Conservation (phyloP, 2,329 filamentous ascomycete genomes). For the Talaromyces marneffei region DNA sequence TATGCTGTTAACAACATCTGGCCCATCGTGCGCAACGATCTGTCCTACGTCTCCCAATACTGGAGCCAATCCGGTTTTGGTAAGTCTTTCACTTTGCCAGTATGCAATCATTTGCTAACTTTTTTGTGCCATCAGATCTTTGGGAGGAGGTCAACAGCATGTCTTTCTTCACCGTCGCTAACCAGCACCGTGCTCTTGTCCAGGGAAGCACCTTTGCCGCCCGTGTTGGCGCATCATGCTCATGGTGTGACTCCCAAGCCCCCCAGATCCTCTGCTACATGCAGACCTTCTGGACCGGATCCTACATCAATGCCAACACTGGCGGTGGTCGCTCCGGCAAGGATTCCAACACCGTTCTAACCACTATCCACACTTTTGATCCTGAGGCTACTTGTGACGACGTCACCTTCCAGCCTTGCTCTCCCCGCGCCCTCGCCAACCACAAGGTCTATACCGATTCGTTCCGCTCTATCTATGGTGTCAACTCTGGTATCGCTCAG, state of each 20-base stretch:
- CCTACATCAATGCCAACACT: constrained; percentile 62
- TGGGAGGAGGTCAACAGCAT: constrained; percentile 76
- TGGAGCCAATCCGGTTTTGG: constrained; percentile 57
- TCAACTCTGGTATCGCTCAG: constrained; percentile 38
- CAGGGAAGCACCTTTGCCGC: constrained; percentile 56
- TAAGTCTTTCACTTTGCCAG: background rate
- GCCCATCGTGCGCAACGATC: constrained; percentile 70
- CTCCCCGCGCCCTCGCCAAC: constrained; percentile 61
- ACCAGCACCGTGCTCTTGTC: constrained; percentile 59
- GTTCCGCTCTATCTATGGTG: constrained; percentile 63
- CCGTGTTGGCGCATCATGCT: constrained; percentile 55
- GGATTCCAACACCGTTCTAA: constrained; percentile 63
- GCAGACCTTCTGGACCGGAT: constrained; percentile 64
- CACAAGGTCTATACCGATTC: constrained; percentile 71
- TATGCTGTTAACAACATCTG: constrained; percentile 59
- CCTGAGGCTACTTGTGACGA: constrained; percentile 31
- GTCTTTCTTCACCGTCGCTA: constrained; percentile 72
- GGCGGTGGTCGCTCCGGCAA: constrained; percentile 59
- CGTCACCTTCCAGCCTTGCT: constrained; percentile 71
- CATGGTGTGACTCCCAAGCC: constrained; percentile 60
- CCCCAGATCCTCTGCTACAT: constrained; percentile 68
- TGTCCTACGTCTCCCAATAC: constrained; percentile 57
- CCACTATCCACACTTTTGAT: constrained; percentile 41
- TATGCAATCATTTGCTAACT: background rate
- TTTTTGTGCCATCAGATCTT: constrained; percentile 47